Base-by-base conservation (phyloP, 2,329 filamentous ascomycete genomes). In the Salinomyces thailandicus region DNA sequence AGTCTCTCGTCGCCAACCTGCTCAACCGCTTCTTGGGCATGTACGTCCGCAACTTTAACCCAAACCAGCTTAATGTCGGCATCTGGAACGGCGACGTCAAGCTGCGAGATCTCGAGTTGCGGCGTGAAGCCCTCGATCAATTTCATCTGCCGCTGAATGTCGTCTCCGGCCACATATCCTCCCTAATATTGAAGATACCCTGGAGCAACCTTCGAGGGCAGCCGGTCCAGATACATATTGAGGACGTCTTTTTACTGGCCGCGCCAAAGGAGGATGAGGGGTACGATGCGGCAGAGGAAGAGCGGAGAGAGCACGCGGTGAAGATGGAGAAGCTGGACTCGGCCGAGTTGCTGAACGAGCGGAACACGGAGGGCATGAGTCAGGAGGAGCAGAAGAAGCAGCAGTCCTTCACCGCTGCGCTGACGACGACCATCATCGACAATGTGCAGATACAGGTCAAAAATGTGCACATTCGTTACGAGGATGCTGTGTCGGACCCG, bases 1-100 rank as follows among this genome's bases (percentile, higher is more conserved):
- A 98, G 74, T 85, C 87, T 51, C 73, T 99, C 52, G 91, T 96
- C 47, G 86, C 91, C 53, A 93, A 89, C 65, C 73, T 99, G 70
- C 80, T 99, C 53, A 98, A 98, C 70, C 83, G 93, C 69, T 96
- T 98, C 66, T 68, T 99, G 76, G 93, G 91, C 73, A 94, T 96
- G 82, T 98, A 98, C 63, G 89, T 99, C 63, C 87, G 93, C 73
- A 96, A 98, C 66, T 98, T 99, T 61, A 91, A 99, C 63, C 85
- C 91, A 37, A 82, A 85, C 55, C 91, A 98, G 68, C 74, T 99
- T 48, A 98, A 98, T 60, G 87, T 98, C 46, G 91, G 93, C 46
- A 98, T 98, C 55, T 98, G 89, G 91, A 93, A 85, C 15, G 91
- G 93, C 52, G 91, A 99, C 67, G 91, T 98, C 54, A 94, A 93